These are phyloP conservation scores for Millerozyma acaciae DNA, from an alignment of 805 yeast species.

Conservation along the genomic window DNA sequence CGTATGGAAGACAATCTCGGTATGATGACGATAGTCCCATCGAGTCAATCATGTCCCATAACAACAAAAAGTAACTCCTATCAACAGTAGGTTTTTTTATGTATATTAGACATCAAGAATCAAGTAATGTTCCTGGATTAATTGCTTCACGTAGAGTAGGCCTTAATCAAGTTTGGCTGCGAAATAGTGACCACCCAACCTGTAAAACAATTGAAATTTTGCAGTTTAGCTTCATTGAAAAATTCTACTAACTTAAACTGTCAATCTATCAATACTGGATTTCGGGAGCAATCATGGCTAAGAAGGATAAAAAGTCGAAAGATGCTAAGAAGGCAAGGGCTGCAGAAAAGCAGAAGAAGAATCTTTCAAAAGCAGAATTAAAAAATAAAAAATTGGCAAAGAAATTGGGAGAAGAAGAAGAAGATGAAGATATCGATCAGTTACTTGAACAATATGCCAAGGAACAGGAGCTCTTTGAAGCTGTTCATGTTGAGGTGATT, in stretches of 20 bases:
- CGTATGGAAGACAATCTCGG: slow-evolving; percentile 95
- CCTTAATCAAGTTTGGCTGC: too few species aligned
- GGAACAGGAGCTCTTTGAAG: slow-evolving; percentile 76
- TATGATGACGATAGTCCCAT: slow-evolving; percentile 46
- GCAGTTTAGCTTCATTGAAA: neutral
- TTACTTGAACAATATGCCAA: slow-evolving; percentile 71
- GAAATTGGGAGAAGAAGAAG: slow-evolving; percentile 76
- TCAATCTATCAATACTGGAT: neutral
- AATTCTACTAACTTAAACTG: neutral
- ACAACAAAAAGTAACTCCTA: neutral
- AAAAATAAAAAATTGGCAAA: slow-evolving; percentile 73
- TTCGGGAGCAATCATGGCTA: slow-evolving; percentile 57
- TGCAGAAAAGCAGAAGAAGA: slow-evolving; percentile 79
- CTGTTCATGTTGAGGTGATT: slow-evolving; percentile 57
- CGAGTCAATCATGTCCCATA: neutral
- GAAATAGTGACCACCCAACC: too few species aligned
- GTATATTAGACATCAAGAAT: too few species aligned
- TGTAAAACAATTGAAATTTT: slow-evolving; percentile 2
- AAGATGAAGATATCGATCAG: slow-evolving; percentile 82
- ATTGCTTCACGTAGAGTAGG: too few species aligned
- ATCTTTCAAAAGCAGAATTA: slow-evolving; percentile 63
- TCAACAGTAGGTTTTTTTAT: too few species aligned
- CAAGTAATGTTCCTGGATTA: too few species aligned
- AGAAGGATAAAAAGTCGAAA: slow-evolving; percentile 79
- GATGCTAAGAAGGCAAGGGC: slow-evolving; percentile 88